phyloP scores from a whole-genome alignment of 1,284 basidiomycete genomes.

The Golubevia pallescens region DNA sequence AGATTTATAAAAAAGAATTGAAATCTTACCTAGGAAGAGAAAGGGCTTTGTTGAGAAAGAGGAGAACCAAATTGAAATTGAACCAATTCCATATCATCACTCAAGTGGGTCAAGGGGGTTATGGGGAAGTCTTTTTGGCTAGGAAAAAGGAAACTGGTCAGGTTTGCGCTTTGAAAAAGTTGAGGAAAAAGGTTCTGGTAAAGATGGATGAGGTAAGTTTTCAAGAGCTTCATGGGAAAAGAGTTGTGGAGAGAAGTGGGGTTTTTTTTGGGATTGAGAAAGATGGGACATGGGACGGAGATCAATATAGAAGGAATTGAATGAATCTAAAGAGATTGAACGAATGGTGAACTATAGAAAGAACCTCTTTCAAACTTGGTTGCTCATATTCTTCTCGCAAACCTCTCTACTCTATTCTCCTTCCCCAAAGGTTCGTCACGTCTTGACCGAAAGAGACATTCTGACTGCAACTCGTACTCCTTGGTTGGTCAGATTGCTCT shows the following conservation, averaged over 20 bases:
- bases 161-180: conserved; percentile 60
- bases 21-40: conserved; percentile 49
- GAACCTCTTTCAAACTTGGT: too few relatives aligned
- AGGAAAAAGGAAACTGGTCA: conserved; percentile 61
- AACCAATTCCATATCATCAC: conserved; percentile 63
- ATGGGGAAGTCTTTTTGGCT: conserved; percentile 62
- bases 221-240: too few relatives aligned
- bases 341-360: too few relatives aligned
- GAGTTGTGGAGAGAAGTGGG: background rate
- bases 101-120: conserved; percentile 62
- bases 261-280: background rate
- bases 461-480: conserved; percentile 60
- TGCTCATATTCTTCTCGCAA: too few relatives aligned
- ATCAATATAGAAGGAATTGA: too few relatives aligned
- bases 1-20: conserved; percentile 31
- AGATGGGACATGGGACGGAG: too few relatives aligned
- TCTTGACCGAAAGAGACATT: conserved; percentile 61
- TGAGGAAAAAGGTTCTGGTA: conserved; percentile 59
- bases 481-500: conserved; percentile 58
- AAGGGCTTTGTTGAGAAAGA: conserved; percentile 52
- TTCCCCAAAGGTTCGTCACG: conserved; percentile 35
- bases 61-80: conserved; percentile 56
- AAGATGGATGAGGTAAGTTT: conserved; percentile 61
- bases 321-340: too few relatives aligned
- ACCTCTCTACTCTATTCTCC: too few relatives aligned